These are phyloP conservation scores for Hypericum perforatum DNA, from an alignment of 345 rosid species.

Conservation along the genomic window DNA sequence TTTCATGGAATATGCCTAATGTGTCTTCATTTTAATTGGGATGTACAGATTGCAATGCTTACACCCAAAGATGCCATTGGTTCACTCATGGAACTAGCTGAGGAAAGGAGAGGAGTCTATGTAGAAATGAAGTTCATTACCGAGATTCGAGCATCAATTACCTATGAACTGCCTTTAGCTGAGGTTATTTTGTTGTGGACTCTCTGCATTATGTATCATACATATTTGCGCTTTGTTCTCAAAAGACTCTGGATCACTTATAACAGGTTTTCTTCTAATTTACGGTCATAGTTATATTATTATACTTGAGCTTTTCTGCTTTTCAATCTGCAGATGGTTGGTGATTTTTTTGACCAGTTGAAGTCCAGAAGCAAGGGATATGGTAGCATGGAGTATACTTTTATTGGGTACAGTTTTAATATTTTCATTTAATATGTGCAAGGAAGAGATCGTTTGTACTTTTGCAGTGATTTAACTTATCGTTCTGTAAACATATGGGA, in stretches of 20 bases:
- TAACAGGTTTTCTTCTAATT: background rate
- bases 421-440: no score
- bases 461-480: no score
- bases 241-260: background rate
- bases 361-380: constrained; percentile 96
- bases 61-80: constrained; percentile 96
- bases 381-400: constrained; percentile 97
- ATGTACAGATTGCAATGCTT: constrained; percentile 77
- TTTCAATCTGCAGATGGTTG: constrained; percentile 62
- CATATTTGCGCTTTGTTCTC: no score
- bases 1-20: background rate
- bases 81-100: constrained; percentile 91
- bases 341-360: constrained; percentile 94
- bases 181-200: constrained; percentile 36
- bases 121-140: constrained; percentile 91
- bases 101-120: constrained; percentile 92
- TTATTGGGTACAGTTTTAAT: constrained; percentile 47
- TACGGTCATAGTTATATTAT: background rate
- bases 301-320: constrained; percentile 11
- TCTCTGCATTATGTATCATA: no score
- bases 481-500: no score
- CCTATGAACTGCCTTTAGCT: constrained; percentile 82
- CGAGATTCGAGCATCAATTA: constrained; percentile 76
- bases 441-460: no score
- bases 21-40: constrained; percentile 17